These are phyloP conservation scores for Fusarium odoratissimum DNA, from an alignment of 2,329 filamentous ascomycete genomes.

Conservation along the genomic window DNA sequence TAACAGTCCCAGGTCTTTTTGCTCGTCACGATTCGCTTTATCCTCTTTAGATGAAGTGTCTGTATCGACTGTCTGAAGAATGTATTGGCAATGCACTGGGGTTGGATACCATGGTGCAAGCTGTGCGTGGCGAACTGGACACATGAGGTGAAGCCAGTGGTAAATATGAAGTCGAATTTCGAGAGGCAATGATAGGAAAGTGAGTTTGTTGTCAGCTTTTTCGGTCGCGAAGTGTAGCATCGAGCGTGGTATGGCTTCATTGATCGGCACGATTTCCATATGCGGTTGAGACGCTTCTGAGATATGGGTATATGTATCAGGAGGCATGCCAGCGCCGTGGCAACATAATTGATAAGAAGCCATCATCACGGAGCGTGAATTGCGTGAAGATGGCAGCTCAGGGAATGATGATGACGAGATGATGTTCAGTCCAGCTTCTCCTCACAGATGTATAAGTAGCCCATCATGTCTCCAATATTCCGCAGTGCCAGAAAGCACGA, in stretches of 20 bases:
- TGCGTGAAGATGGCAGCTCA: not conserved
- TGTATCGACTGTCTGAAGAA: slow-evolving; percentile 39
- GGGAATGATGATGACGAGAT: not conserved
- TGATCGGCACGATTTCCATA: slow-evolving; percentile 15
- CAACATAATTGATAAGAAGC: slow-evolving; percentile 30
- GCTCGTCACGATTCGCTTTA: not conserved
- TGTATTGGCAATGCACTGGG: slow-evolving; percentile 49
- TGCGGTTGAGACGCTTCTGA: not conserved
- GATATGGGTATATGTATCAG: not conserved
- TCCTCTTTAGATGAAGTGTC: not conserved
- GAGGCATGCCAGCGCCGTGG: slow-evolving; percentile 21
- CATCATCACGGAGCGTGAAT: slow-evolving; percentile 3
- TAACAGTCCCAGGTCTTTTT: slow-evolving; percentile 34
- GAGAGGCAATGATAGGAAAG: slow-evolving; percentile 52
- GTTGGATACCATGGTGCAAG: slow-evolving; percentile 56
- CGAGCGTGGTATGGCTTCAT: slow-evolving; percentile 16
- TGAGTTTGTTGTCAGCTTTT: not conserved
- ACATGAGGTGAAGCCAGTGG: slow-evolving; percentile 53
- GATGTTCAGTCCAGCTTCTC: not conserved
- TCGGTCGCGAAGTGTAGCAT: slow-evolving; percentile 9
- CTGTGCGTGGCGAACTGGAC: slow-evolving; percentile 53
- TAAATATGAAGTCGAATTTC: slow-evolving; percentile 63
- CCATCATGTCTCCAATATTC: not conserved
- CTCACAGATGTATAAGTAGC: slow-evolving; percentile 21
- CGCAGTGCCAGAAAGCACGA: slow-evolving; percentile 15